Conservation (phyloP, 495 filamentous ascomycete genomes). For the Penicillium robsamsonii region DNA sequence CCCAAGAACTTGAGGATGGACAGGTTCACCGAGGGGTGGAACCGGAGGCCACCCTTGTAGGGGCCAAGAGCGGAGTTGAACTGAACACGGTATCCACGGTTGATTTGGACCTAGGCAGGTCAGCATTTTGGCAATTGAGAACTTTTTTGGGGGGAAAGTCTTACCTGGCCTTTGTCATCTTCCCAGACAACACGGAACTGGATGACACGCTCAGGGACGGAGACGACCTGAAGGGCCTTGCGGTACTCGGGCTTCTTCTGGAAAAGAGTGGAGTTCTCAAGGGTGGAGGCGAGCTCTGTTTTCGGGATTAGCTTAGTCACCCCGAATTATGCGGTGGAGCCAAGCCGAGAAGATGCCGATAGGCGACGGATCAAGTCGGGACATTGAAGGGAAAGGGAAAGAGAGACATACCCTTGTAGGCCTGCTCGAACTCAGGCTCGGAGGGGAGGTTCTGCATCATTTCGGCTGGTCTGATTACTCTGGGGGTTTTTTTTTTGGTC, state of each 20-base stretch:
- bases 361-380: slow-evolving; percentile 9
- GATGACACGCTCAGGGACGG: slow-evolving; percentile 92
- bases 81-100: slow-evolving; percentile 95
- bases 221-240: slow-evolving; percentile 81
- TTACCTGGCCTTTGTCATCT: slow-evolving; percentile 70
- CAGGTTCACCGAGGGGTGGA: slow-evolving; percentile 95
- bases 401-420: slow-evolving; percentile 76
- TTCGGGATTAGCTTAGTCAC: slow-evolving; percentile 22
- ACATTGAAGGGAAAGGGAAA: not conserved
- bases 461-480: slow-evolving; percentile 9
- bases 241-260: slow-evolving; percentile 89
- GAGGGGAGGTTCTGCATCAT: slow-evolving; percentile 78
- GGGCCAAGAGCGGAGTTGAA: slow-evolving; percentile 98
- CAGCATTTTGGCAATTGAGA: slow-evolving; percentile 4
- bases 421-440: slow-evolving; percentile 99
- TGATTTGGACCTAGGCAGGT: slow-evolving; percentile 71
- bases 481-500: not conserved
- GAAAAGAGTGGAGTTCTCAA: slow-evolving; percentile 92
- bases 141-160: not conserved
- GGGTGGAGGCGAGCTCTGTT: slow-evolving; percentile 86
- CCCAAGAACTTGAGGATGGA: slow-evolving; percentile 98
- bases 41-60: slow-evolving; percentile 96
- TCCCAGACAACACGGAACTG: slow-evolving; percentile 98
- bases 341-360: slow-evolving; percentile 29
- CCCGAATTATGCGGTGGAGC: slow-evolving; percentile 16